Conservation (phyloP, 2,329 filamentous ascomycete species). For the Sporothrix euskadiensis region DNA sequence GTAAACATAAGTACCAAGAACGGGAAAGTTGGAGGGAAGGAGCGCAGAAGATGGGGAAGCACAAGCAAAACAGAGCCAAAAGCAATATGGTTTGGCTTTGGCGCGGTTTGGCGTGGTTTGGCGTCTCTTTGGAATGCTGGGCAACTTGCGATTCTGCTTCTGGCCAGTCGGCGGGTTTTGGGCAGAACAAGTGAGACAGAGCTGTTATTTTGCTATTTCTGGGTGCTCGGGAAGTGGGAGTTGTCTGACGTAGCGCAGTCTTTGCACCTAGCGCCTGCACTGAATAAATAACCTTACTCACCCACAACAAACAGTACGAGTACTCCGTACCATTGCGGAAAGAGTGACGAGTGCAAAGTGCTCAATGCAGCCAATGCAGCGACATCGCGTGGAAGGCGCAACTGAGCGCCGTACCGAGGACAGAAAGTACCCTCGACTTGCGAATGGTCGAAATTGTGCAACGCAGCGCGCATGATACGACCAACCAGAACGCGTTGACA, state of each 20-base stretch:
- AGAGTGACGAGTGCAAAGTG: neutral
- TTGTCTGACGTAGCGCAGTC: neutral
- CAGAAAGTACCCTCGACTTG: neutral
- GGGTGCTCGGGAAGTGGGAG: neutral
- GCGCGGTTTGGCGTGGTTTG: no score
- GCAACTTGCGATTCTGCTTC: neutral
- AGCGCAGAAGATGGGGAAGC: neutral
- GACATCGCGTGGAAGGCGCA: neutral
- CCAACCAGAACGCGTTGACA: constrained; percentile 9
- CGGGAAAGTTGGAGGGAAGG: neutral
- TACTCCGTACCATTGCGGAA: neutral
- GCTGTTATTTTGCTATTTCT: neutral
- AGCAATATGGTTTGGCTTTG: neutral
- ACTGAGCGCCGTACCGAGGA: neutral
- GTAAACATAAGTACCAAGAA: constrained; percentile 5
- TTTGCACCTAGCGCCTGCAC: neutral
- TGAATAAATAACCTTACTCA: constrained; percentile 12
- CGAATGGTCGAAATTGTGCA: neutral
- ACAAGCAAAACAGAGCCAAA: neutral
- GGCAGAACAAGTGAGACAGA: constrained; percentile 1
- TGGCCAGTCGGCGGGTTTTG: neutral
- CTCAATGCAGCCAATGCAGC: neutral
- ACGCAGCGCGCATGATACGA: neutral
- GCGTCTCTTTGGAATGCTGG: neutral
- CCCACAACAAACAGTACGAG: neutral